Base-by-base conservation (phyloP, 2,329 filamentous ascomycete species). In the Colletotrichum karsti region DNA sequence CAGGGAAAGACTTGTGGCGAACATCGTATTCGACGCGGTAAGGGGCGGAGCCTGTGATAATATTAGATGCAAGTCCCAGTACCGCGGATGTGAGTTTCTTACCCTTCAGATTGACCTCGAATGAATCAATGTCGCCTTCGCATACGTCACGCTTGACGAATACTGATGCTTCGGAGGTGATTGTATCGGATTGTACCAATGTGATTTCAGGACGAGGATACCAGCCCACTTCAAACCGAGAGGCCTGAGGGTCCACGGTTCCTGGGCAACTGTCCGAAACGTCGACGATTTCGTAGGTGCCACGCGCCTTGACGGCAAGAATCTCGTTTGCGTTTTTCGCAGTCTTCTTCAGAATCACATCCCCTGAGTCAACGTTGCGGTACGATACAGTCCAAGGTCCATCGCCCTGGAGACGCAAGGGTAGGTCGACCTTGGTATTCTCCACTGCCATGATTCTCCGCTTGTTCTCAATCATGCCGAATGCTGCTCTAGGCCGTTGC, bases 101-200 rank as follows among this genome's bases (percentile, higher is more conserved):
- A 88, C 94, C 95, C 77, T 88, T 88, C 69, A 99, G 87, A 46
- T 87, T 87, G 59, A 99, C 83, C 74, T 98, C 94, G 62, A 98
- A 90, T 4, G 91, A 90, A 77, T 98, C 95, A 74, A 97, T 92
- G 69, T 98, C 95, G 30, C 95, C 95, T 81, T 99, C 95, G 76
- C 96, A 99, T 30, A 99, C 91, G 69, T 95, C 91, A 44, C 90
- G 87, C 79, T 97, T 97, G 72, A 90, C 77, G 76, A 91, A 92
- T 28, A 84, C 83, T 8, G 82, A 83, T 15, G 84, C 82, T 37
- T 85, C 79, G 10, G 73, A 66, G 15, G 83, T 83, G 51, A 93
- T 85, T 51, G 90, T 87, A 4, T 89, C 84, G n/a, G 88, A 88
- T 67, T 92, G 87, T 6, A 90, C 84, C 50, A 96, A 77, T 13